phyloP scores from a whole-genome alignment of 352 stramenopile genomes.

The Phytophthora podocarpi region DNA sequence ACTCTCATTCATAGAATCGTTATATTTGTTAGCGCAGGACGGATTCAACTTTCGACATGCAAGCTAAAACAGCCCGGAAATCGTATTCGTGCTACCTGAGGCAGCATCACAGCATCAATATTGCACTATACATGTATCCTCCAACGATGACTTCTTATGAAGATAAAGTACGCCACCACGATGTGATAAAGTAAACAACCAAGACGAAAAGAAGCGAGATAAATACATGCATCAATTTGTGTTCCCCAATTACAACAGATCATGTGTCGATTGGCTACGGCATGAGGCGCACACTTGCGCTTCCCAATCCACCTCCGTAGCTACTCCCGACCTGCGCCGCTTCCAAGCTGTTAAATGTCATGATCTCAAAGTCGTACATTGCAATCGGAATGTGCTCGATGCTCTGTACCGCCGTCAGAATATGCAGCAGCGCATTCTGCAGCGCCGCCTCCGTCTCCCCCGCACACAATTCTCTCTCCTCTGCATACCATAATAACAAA shows the following conservation, averaged over 20 bases:
- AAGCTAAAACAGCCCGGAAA: too few species aligned
- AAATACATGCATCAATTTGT: slow-evolving; percentile 21
- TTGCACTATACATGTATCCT: too few species aligned
- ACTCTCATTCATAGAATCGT: too few species aligned
- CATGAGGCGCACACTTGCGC: slow-evolving; percentile 52
- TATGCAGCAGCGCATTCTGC: slow-evolving; percentile 74
- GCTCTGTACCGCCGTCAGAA: slow-evolving; percentile 73
- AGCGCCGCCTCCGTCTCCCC: slow-evolving; percentile 68
- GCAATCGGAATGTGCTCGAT: slow-evolving; percentile 81
- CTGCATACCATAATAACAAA: slow-evolving; percentile 10
- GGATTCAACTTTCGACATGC: too few species aligned
- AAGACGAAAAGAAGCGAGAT: background rate
- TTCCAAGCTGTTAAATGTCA: slow-evolving; percentile 55
- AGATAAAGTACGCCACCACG: too few species aligned
- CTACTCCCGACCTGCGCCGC: slow-evolving; percentile 48
- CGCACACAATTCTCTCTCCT: slow-evolving; percentile 56
- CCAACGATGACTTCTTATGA: too few species aligned
- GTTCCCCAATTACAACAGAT: too few species aligned
- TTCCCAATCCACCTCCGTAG: slow-evolving; percentile 41
- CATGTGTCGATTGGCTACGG: slow-evolving; percentile 16
- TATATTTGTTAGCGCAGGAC: too few species aligned
- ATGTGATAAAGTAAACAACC: too few species aligned
- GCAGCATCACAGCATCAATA: too few species aligned
- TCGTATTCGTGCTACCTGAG: too few species aligned
- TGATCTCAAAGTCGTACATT: slow-evolving; percentile 89